Evolutionary conservation across 2,329 filamentous ascomycete genomes (phyloP), one percentile per base, ranked within the genome.

Genomic region (Penicillium hesseltinei): DNA sequence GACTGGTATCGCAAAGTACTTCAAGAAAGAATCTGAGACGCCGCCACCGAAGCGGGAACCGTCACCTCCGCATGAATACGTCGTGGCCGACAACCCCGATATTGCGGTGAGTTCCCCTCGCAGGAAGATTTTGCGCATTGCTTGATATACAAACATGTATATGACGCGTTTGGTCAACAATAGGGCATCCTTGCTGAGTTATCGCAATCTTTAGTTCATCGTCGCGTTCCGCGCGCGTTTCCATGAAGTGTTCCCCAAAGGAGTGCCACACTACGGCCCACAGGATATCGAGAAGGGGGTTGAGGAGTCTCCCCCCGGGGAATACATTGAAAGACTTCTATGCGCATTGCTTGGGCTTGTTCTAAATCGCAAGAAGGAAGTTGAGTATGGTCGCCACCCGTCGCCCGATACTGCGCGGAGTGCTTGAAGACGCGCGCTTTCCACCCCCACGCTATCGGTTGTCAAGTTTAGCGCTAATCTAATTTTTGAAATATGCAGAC

Each of bases 221-320:
- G 91, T 97, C 66, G 97, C 96, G 91, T 99, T 97, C 78, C 87
- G 93, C 74, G 89, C 90, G 75, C 91, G 94, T 71, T 97, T 99
- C 76, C 87, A 84, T 77, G 92, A 96, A 59, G 89, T 86, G 59
- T 94, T 99, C 66, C 89, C 92, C 47, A 89, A 92, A 75, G 94
- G 91, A 33, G 82, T 96, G 36, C 83, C 90, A 64, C 90, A 96
- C 72, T 91, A 96, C 66, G 94, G 94, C 23, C 94, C 94, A 13
- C 93, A 99, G 77, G 95, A 99, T 75, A 85, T 99, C 60, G 94
- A 99, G 77, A 83, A 84, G 73, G 94, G 94, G 51, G 84, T 97
- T 51, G 85, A 88, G 60, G 90, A 93, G 72, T 78, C 83, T 48
- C 78, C 88, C 23, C 92, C 93, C 2, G 91, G 92, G 67, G 88